Evolutionary conservation across 495 filamentous ascomycete species (phyloP).

Genomic region (Hypoxylon fragiforme): DNA sequence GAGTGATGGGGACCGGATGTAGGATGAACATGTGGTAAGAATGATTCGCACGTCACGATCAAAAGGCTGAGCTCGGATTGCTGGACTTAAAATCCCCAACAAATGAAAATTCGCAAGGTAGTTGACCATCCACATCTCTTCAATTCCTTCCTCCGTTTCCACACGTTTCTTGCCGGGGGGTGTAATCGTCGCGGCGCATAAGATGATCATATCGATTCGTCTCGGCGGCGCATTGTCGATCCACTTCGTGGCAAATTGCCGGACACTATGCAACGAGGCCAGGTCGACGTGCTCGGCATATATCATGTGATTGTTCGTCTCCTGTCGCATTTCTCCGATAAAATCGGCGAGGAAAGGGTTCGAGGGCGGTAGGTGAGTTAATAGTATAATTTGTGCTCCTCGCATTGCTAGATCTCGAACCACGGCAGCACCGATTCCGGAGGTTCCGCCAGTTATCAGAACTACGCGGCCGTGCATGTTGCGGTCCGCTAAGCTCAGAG

Average conservation of each 20-base stretch:
- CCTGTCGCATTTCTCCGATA: conserved; percentile 81
- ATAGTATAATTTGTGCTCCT: conserved; percentile 88
- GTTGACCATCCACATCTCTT: conserved; percentile 90
- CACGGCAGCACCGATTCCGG: conserved; percentile 82
- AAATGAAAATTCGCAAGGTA: conserved; percentile 96
- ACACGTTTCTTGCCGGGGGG: conserved; percentile 58
- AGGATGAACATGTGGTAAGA: conserved; percentile 81
- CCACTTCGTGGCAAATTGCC: conserved; percentile 97
- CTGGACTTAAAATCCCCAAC: conserved; percentile 84
- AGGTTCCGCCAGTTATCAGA: conserved; percentile 94
- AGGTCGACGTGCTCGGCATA: conserved; percentile 96
- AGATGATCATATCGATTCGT: conserved; percentile 88
- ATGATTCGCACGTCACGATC: conserved; percentile 91
- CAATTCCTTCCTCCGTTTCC: conserved; percentile 75
- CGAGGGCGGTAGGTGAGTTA: conserved; percentile 76
- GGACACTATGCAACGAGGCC: conserved; percentile 79
- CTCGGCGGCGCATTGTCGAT: conserved; percentile 92
- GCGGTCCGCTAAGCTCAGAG: conserved; percentile 74
- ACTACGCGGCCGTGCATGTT: conserved; percentile 90
- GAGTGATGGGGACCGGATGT: conserved; percentile 72
- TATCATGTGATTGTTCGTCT: conserved; percentile 84
- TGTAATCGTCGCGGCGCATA: conserved; percentile 78
- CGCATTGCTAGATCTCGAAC: conserved; percentile 73
- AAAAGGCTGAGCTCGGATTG: conserved; percentile 83
- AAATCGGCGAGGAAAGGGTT: conserved; percentile 91